Conservation (phyloP, 257 asterid genomes). For the Scutellaria galericulata region DNA sequence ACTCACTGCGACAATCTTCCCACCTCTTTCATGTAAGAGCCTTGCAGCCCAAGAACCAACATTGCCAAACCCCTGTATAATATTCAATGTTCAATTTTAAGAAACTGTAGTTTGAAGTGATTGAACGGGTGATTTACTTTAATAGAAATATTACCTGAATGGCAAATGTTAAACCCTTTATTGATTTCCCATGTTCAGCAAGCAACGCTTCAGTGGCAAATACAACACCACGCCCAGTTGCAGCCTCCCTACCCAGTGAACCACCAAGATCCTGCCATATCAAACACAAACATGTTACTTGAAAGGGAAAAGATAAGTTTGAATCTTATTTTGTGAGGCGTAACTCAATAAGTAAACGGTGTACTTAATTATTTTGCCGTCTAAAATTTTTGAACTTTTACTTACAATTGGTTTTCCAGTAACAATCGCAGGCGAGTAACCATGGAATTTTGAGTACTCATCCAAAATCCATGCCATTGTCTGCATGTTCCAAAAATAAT, state of each 20-base stretch:
- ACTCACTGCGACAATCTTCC: slow-evolving; percentile 82
- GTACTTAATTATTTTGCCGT: not conserved
- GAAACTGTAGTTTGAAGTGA: slow-evolving; percentile 2
- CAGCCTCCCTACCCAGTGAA: slow-evolving; percentile 91
- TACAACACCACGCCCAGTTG: slow-evolving; percentile 95
- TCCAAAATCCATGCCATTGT: slow-evolving; percentile 99
- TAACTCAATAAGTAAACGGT: slow-evolving; percentile 1
- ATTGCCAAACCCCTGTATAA: slow-evolving; percentile 80
- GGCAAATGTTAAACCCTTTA: slow-evolving; percentile 71
- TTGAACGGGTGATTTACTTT: not conserved
- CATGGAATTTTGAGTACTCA: slow-evolving; percentile 97
- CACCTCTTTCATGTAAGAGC: slow-evolving; percentile 86
- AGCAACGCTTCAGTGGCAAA: slow-evolving; percentile 84
- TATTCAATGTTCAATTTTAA: slow-evolving; percentile 20
- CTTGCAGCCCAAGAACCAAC: slow-evolving; percentile 92
- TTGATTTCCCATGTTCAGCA: slow-evolving; percentile 81
- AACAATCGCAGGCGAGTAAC: slow-evolving; percentile 94
- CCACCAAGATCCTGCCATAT: slow-evolving; percentile 83
- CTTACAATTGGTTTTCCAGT: slow-evolving; percentile 97
- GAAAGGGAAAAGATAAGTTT: slow-evolving; percentile 13
- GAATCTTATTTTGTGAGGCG: not conserved
- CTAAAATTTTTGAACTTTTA: not conserved
- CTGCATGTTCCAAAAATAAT: slow-evolving; percentile 48
- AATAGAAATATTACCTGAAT: slow-evolving; percentile 60
- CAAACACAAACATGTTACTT: slow-evolving; percentile 30